phyloP scores from a whole-genome alignment of 2,329 filamentous ascomycete species.

The Myriosclerotinia scirpicola region DNA sequence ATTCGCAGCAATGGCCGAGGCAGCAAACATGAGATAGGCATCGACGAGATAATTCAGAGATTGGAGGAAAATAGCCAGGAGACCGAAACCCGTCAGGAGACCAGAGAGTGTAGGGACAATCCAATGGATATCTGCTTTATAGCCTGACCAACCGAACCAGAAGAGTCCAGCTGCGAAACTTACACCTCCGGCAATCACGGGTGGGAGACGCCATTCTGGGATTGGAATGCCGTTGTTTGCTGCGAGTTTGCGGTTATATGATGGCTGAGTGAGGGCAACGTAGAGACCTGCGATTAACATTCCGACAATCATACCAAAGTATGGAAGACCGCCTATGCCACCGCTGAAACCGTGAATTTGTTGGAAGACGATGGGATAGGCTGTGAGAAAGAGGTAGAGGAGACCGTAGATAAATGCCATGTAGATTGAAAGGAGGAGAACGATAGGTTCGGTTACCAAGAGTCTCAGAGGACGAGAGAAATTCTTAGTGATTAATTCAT shows the following conservation, averaged over 20 bases:
- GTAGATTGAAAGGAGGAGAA: conserved; percentile 66
- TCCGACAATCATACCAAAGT: conserved; percentile 80
- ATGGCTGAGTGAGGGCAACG: conserved; percentile 63
- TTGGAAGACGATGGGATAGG: conserved; percentile 79
- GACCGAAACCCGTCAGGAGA: conserved; percentile 68
- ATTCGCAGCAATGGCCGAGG: conserved; percentile 79
- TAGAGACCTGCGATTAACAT: conserved; percentile 65
- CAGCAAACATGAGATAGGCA: conserved; percentile 60
- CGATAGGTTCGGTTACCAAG: conserved; percentile 68
- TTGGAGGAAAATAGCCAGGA: conserved; percentile 81
- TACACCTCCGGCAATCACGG: conserved; percentile 59
- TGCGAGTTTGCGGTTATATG: conserved; percentile 66
- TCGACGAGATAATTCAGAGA: conserved; percentile 80
- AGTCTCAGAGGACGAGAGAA: conserved; percentile 44
- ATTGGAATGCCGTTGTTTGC: conserved; percentile 65
- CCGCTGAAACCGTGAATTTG: conserved; percentile 67
- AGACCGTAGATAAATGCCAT: conserved; percentile 76
- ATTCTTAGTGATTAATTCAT: conserved; percentile 60
- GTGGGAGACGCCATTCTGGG: conserved; percentile 66
- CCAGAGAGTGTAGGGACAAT: conserved; percentile 62
- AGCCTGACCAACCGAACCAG: conserved; percentile 73
- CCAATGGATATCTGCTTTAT: conserved; percentile 56
- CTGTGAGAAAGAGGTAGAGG: conserved; percentile 82
- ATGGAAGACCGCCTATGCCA: conserved; percentile 74
- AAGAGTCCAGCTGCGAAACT: conserved; percentile 66